phyloP scores from a whole-genome alignment of 805 yeast species.

The Ogataea parapolymorpha region DNA sequence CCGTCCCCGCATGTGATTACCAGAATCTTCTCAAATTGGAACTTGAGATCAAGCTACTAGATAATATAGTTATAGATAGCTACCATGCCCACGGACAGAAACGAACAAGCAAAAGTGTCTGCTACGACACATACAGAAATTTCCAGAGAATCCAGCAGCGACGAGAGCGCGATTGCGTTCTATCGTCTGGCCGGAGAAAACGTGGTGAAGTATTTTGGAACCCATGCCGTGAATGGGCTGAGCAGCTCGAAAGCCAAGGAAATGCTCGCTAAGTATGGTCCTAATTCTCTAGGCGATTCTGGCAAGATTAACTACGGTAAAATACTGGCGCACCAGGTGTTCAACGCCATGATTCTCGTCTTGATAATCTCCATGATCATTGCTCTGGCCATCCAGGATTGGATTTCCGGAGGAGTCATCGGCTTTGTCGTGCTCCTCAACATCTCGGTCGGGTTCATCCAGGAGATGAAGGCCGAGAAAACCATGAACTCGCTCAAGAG shows the following conservation, averaged over 20 bases:
- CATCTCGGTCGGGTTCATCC: constrained; percentile 20
- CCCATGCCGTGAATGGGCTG: not conserved
- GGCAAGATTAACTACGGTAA: not conserved
- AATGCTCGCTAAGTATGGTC: not conserved
- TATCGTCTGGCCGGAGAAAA: not conserved
- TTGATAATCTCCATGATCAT: not conserved
- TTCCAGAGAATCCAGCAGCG: not conserved
- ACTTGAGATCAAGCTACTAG: too few relatives aligned
- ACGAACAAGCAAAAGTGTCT: not conserved
- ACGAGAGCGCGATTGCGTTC: not conserved
- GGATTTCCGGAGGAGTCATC: not conserved
- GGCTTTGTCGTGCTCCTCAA: not conserved
- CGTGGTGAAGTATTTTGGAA: not conserved
- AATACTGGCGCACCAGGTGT: not conserved
- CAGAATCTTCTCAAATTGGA: too few relatives aligned
- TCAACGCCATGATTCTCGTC: not conserved
- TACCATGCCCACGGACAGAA: not conserved
- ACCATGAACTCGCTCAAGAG: constrained; percentile 46
- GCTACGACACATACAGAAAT: not conserved
- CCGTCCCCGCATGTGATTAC: not conserved
- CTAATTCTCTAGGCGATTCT: not conserved
- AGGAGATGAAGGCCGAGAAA: constrained; percentile 45
- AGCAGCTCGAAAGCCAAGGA: not conserved
- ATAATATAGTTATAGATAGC: too few relatives aligned
- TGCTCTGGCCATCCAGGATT: not conserved